Evolutionary conservation across 2,329 filamentous ascomycete genomes (phyloP), one percentile per base, ranked within the genome.

Genomic region (Colletotrichum tabaci): DNA sequence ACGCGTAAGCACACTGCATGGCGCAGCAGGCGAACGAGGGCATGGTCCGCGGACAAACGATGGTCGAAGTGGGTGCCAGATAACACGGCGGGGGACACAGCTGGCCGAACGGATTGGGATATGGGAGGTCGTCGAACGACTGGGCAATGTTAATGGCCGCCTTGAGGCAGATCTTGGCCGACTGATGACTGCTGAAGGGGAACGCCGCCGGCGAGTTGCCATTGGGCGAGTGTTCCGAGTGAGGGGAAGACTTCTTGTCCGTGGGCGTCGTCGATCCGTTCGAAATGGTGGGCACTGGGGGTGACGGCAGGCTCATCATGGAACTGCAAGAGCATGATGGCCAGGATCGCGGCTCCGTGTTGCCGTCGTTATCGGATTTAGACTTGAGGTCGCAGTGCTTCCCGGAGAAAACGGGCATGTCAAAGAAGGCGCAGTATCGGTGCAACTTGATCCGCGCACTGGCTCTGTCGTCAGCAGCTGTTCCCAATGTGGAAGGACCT

Each of bases 381-480:
- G 79, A 78, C 66, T 80, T 80, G 16, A 88, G 80, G 67, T 88
- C 86, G 76, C 86, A 88, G 73, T 87, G 84, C 66, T 84, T 86
- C 38, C 81, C 81, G 0, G 81, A 79, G 75, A 88, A 88, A 23
- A 88, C 80, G 2, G 86, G 85, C 7, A 84, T 77, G 72, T 88
- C 86, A 55, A 81, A 84, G 76, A 88, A 88, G 10, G 86, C 86
- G 72, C 82, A 84, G 75, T 87, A 87, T 1, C 86, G 83, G 73
- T 88, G 86, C 3, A 87, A 75, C 74, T 88, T 88, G 73, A 87
- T 87, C 16, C 85, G 79, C 13, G 86, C 85, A 76, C 86, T 87
- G 57, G 42, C 35, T 35, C 7, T 13, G 30, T n/a, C 3, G 47
- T 62, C 38, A 73, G 67, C 30, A 61, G 2, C 16, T 9, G 21